A percentile compares a stretch with the other conserved stretches of the same genome.
phyloP scores from a whole-genome alignment of 2,329 filamentous ascomycete genomes.

The Penicillium concentricum region DNA sequence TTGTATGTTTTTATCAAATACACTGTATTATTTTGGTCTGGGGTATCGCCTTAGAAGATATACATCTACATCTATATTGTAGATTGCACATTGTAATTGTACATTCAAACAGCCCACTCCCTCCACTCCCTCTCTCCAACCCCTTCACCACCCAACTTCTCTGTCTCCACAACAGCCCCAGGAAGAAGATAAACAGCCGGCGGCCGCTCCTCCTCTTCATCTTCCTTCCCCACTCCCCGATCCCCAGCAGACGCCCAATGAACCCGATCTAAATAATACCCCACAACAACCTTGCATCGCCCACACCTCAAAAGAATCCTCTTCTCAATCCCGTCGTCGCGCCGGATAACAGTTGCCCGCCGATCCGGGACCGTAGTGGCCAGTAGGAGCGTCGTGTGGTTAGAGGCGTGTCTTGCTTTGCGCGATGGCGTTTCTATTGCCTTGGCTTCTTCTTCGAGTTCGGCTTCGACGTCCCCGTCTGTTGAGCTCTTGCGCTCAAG shows the following conservation, averaged over 20 bases:
- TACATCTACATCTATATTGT: neutral
- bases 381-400: constrained; percentile 52
- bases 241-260: constrained; percentile 38
- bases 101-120: constrained; percentile 20
- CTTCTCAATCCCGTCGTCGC: constrained; percentile 68
- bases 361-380: constrained; percentile 50
- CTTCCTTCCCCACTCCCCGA: constrained; percentile 15
- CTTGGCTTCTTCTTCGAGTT: constrained; percentile 22
- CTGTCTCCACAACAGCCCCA: constrained; percentile 58
- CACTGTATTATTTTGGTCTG: constrained; percentile 5
- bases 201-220: constrained; percentile 32
- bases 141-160: constrained; percentile 50
- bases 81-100: neutral
- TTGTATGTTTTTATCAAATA: constrained; percentile 12
- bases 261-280: constrained; percentile 59
- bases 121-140: constrained; percentile 39
- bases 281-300: constrained; percentile 60
- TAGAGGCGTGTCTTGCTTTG: constrained; percentile 14
- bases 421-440: constrained; percentile 5
- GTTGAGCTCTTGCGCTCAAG: constrained; percentile 29
- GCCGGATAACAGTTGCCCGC: constrained; percentile 52
- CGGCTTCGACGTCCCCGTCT: constrained; percentile 20
- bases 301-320: constrained; percentile 58
- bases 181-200: constrained; percentile 61
- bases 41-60: neutral